phyloP scores from a whole-genome alignment of 257 asterid species.

The Scutellaria barbata region DNA sequence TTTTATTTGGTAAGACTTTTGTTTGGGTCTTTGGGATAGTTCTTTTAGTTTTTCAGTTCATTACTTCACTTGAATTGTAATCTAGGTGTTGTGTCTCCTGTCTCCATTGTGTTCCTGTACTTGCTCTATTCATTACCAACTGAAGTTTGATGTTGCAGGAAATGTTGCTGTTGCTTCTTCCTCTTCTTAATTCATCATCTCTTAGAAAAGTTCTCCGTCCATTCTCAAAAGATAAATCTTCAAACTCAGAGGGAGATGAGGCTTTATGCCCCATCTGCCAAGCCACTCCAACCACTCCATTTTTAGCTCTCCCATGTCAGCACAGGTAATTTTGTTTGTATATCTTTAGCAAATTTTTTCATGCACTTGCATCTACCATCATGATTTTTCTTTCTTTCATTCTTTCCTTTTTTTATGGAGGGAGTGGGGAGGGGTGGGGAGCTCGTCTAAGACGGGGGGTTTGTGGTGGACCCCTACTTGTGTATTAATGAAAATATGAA shows the following conservation, averaged over 20 bases:
- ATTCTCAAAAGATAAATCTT: conserved; percentile 83
- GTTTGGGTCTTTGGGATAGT: not conserved
- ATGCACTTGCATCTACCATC: conserved; percentile 7
- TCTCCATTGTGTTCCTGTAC: conserved; percentile 19
- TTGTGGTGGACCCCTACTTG: too few relatives aligned
- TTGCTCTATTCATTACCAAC: conserved; percentile 26
- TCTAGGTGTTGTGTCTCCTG: conserved; percentile 22
- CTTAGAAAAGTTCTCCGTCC: conserved; percentile 76
- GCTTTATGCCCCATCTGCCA: conserved; percentile 86
- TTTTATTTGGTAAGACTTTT: not conserved
- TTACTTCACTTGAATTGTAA: not conserved
- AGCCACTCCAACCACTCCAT: conserved; percentile 82
- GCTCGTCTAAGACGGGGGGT: too few relatives aligned
- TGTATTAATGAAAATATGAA: too few relatives aligned
- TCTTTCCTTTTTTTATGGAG: too few relatives aligned
- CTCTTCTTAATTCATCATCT: conserved; percentile 89
- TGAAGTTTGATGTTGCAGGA: conserved; percentile 64
- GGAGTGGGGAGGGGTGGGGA: too few relatives aligned
- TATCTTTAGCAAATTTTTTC: not conserved
- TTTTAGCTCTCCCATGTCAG: conserved; percentile 89
- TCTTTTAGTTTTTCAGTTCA: conserved; percentile 4
- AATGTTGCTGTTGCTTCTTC: conserved; percentile 89
- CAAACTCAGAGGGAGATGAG: conserved; percentile 63
- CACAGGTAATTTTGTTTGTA: conserved; percentile 61
- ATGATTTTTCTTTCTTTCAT: not conserved